Conservation (phyloP, 257 asterid genomes). For the Penstemon eatonii region DNA sequence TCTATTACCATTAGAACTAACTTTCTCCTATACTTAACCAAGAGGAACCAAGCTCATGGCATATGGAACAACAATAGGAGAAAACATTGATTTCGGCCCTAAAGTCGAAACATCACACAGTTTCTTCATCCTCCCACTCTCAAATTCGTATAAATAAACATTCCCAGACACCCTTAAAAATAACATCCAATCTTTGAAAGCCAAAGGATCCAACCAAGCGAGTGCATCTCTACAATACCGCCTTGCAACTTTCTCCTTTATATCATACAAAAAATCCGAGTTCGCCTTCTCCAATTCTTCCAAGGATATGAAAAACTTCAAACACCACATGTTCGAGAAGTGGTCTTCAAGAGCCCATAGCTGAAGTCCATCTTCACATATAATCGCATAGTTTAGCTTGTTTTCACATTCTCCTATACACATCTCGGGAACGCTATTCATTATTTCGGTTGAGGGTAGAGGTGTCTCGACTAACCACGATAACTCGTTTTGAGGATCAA, state of each 20-base stretch:
- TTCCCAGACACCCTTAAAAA: constrained; percentile 40
- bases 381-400: constrained; percentile 38
- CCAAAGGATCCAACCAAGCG: constrained; percentile 49
- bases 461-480: constrained; percentile 51
- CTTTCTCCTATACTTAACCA: background rate
- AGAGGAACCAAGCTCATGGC: constrained; percentile 62
- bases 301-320: constrained; percentile 29
- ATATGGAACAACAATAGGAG: constrained; percentile 60
- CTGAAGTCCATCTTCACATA: constrained; percentile 56
- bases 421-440: constrained; percentile 38
- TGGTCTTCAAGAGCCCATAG: constrained; percentile 55
- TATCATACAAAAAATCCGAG: constrained; percentile 17
- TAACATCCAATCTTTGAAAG: constrained; percentile 53
- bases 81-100: constrained; percentile 44
- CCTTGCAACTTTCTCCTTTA: constrained; percentile 35
- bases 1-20: no score
- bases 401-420: constrained; percentile 69
- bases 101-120: constrained; percentile 40
- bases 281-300: constrained; percentile 45
- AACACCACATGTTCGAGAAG: constrained; percentile 46
- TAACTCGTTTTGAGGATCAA: constrained; percentile 48
- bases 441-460: constrained; percentile 38
- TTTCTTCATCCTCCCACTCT: constrained; percentile 43
- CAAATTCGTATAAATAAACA: constrained; percentile 41
- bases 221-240: background rate